A percentile compares a stretch with the other conserved stretches of the same genome.
Evolutionary conservation across 1,284 basidiomycete genomes (phyloP).

Genomic region (Pseudozyma sp.): DNA sequence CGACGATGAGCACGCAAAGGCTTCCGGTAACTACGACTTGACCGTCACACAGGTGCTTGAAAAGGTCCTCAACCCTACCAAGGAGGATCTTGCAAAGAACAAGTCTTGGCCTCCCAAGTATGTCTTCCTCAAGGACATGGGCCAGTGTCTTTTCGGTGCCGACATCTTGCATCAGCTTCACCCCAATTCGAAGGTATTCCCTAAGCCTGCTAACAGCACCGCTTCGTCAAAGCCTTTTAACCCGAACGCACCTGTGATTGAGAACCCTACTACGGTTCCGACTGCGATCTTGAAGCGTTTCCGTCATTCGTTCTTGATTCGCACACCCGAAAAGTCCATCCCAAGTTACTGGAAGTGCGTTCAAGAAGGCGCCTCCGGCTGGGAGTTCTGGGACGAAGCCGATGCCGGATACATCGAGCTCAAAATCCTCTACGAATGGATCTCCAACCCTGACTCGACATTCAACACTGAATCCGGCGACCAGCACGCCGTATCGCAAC

Average conservation of each 20-base stretch:
- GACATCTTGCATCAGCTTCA: constrained; percentile 54
- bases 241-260: constrained; percentile 40
- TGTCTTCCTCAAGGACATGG: constrained; percentile 67
- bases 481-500: constrained; percentile 41
- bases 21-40: constrained; percentile 46
- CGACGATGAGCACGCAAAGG: constrained; percentile 50
- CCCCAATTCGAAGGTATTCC: constrained; percentile 57
- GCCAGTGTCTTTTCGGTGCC: constrained; percentile 60
- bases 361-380: constrained; percentile 64
- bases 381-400: constrained; percentile 63
- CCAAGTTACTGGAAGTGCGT: constrained; percentile 65
- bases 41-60: constrained; percentile 51
- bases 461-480: constrained; percentile 55
- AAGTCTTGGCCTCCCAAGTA: constrained; percentile 50
- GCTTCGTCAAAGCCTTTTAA: constrained; percentile 16
- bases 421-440: constrained; percentile 63
- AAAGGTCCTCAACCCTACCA: constrained; percentile 42
- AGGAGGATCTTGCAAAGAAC: constrained; percentile 34
- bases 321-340: constrained; percentile 64
- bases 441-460: constrained; percentile 57
- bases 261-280: constrained; percentile 67
- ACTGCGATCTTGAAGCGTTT: constrained; percentile 61
- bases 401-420: constrained; percentile 63
- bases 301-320: constrained; percentile 66
- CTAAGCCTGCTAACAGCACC: constrained; percentile 13